Evolutionary conservation across 108 stramenopile species (phyloP), one percentile per base, ranked within the genome.

Genomic region (Fistulifera pelliculosa): DNA sequence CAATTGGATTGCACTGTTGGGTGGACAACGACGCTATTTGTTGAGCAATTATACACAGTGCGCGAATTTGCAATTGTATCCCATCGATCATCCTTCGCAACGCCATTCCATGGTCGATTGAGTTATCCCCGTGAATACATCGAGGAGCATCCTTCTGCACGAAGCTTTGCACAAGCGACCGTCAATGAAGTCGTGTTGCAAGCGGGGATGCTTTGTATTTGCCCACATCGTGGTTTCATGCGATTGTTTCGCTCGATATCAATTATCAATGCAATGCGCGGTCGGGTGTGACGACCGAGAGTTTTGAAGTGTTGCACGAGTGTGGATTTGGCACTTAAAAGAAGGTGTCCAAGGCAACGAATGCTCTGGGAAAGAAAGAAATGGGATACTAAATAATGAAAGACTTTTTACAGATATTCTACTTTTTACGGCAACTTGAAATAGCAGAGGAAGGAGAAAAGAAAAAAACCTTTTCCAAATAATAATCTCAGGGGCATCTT

Each of bases 261-360:
- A 99, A 96, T 65, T 86, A 81, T 49, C 98, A 99, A 62, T 97
- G 96, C 76, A 98, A 98, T 64, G 87, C 94, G n/a, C 75, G 94
- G 28, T 87, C 86, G 51, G 93, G 93, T 12, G 76, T 44, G 4
- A 69, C 73, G 16, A 22, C 27, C 11, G 67, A 69, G 27, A 58
- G 66, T 55, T 25, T 62, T 14, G 11, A 53, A 10, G 43, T 38
- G 21, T 48, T 73, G 3, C 27, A 11, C 0, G 41, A 62, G 4
- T 73, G 71, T 39, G 71, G 71, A 27, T 73, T 73, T 51, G 21
- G 44, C 4, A 47, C 3, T 47, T 18, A 10, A 47, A n/a, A n/a
- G n/a, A n/a, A n/a, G n/a, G n/a, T n/a, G n/a, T n/a, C n/a, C n/a
- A n/a, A n/a, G n/a, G n/a, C n/a, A n/a, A n/a, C n/a, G n/a, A n/a